phyloP scores from a whole-genome alignment of 441 rosid genomes.

The Bruguiera hainesii region DNA sequence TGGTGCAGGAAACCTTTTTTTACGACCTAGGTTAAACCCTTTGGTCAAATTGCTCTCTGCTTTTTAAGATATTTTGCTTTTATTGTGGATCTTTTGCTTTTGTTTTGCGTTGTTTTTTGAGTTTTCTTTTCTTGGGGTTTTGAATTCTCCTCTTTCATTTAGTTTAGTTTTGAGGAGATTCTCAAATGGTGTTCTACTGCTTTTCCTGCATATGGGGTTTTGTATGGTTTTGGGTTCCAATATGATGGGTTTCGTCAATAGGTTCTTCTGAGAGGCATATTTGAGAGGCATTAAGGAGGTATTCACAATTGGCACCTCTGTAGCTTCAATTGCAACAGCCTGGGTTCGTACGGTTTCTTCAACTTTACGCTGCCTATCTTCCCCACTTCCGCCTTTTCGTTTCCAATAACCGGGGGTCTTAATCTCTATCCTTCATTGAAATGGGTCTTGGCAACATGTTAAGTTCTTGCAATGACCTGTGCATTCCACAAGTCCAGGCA shows the following conservation, averaged over 20 bases:
- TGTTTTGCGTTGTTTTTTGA: not conserved
- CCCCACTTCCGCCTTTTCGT: too few relatives aligned
- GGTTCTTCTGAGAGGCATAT: conserved; percentile 20
- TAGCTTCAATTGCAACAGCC: conserved; percentile 90
- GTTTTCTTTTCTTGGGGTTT: not conserved
- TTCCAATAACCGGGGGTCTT: too few relatives aligned
- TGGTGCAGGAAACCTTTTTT: conserved; percentile 69
- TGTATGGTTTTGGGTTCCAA: not conserved
- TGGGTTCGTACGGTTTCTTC: conserved; percentile 59
- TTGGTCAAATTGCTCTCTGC: not conserved
- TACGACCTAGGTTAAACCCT: conserved; percentile 55
- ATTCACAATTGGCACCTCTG: conserved; percentile 80
- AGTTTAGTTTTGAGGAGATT: not conserved
- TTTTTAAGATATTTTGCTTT: not conserved
- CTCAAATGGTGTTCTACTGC: not conserved
- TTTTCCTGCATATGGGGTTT: not conserved
- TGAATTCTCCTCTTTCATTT: not conserved
- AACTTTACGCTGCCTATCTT: not conserved
- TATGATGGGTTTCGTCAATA: not conserved
- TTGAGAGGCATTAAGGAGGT: conserved; percentile 80
- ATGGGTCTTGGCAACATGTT: not conserved
- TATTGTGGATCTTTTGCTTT: too few relatives aligned
- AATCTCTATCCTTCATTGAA: not conserved
- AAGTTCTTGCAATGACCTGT: not conserved
- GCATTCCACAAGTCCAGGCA: not conserved